These are phyloP conservation scores for Croton laevigatus DNA, from an alignment of 441 rosid genomes.

Conservation along the genomic window DNA sequence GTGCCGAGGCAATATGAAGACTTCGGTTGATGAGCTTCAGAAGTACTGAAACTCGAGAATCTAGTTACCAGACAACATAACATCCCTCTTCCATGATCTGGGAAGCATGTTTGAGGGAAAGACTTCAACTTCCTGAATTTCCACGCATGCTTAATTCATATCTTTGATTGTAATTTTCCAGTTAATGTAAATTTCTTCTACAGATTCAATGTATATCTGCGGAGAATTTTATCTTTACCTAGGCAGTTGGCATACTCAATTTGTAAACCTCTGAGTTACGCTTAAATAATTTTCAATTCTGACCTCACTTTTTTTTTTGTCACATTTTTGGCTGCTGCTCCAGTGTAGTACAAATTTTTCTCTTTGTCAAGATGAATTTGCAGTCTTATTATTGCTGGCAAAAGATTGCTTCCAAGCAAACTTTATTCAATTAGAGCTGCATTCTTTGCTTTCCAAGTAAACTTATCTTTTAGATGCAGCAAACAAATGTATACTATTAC, in stretches of 20 bases:
- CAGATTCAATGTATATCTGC: too few species aligned
- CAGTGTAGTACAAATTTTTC: neutral
- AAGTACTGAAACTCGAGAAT: neutral
- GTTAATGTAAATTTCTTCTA: neutral
- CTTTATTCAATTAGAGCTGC: too few species aligned
- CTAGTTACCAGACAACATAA: neutral
- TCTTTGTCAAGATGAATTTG: neutral
- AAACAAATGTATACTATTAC: neutral
- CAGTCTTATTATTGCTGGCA: neutral
- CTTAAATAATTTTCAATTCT: too few species aligned
- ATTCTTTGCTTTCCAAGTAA: neutral
- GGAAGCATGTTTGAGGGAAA: neutral
- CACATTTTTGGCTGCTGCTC: neutral
- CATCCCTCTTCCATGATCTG: neutral
- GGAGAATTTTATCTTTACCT: too few species aligned
- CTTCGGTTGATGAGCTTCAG: neutral
- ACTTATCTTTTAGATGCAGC: neutral
- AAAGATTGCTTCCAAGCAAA: too few species aligned
- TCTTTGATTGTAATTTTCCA: neutral
- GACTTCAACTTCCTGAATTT: neutral
- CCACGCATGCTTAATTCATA: neutral
- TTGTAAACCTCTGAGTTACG: too few species aligned
- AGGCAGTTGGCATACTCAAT: too few species aligned
- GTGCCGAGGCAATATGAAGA: neutral
- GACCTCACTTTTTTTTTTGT: neutral